Evolutionary conservation across 768 basidiomycete genomes (phyloP), one percentile per base, ranked within the genome.

Genomic region (Termitomyces heimii): DNA sequence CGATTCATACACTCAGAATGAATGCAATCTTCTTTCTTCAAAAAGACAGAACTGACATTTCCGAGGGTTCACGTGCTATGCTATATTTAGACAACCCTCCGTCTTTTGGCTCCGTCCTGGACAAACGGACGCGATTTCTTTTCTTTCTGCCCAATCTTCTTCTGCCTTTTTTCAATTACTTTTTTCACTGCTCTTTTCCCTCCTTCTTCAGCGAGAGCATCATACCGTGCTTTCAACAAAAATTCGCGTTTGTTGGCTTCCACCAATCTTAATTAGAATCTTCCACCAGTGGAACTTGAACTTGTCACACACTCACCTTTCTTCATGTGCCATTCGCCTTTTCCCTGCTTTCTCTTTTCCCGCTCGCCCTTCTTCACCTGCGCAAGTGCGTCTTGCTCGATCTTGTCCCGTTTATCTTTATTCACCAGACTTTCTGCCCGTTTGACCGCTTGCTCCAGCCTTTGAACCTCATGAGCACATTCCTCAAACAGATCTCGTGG

Each of bases 101-200:
- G 61, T 51, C 66, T 48, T 60, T 63, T 68, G 56, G 49, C 53
- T 44, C 58, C 58, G 40, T 59, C 60, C 28, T 57, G 60, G 18
- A 60, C 59, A 62, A 85, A 87, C 13, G 94, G 94, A 53, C 92
- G 76, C 56, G 81, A 85, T 65, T 83, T 88, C 73, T 95, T 96
- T 77, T 96, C 94, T 70, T 89, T 94, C 70, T 93, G 91, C 51
- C 80, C 80, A 20, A 87, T 75, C 76, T 94, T 96, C 70, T 83
- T 91, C 71, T 90, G 85, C 70, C 85, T 94, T 80, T 90, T 95
- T 64, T 91, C 91, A 29, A 96, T 84, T 5, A 84, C 91, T 71
- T 88, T 94, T 67, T 88, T 91, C 53, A 95, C 89, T 0, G 92
- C 92, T 4, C 78, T 73, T 61, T 82, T 84, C 8, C 95, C 94